Base-by-base conservation (phyloP, 2,329 filamentous ascomycete species). In the Leptographium radiaticola region DNA sequence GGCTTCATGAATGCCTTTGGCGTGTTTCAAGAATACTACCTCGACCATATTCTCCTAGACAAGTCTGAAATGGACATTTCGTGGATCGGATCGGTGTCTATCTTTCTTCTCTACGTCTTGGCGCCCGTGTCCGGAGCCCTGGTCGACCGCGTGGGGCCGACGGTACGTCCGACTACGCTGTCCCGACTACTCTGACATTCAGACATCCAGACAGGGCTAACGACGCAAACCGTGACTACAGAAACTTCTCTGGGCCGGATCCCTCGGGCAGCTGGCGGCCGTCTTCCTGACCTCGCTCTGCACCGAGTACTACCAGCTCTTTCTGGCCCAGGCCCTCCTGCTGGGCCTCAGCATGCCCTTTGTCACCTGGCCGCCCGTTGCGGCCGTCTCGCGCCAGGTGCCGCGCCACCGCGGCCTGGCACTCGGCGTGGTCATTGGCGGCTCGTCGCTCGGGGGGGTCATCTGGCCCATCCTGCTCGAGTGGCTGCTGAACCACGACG, bases 401-500 rank as follows among this genome's bases (percentile, higher is more conserved):
- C 34, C 49, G 7, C 51, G 51, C 30, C 44, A 44, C 34, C 44
- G 49, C 10, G 51, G 51, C 4, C 44, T 53, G 11, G 51, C 51
- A 2, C 18, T 7, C n/a, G 51, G 51, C 45, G 42, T 53, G n/a
- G 36, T 36, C 45, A 53, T 53, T 44, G 44, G 44, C 44, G 51
- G 51, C 34, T 44, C 44, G 15, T 44, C 44, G 3, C 51, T 53
- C 7, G 51, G 51, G 16, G 51, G 51, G 18, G 51, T 53, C 25
- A 34, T 53, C 38, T 53, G 48, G 16, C 51, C 51, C 36, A 71
- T 74, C 46, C 67, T 75, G 58, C 79, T 83, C 56, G 71, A 78
- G 51, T 70, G 74, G 45, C 67, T 85, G 12, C 68, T 81, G 16
- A 66, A 53, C n/a, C n/a, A 51, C 15, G 75, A 75, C 0, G 51